phyloP scores from a whole-genome alignment of 1,139 yeast species.

The Blastobotrys proliferans region DNA sequence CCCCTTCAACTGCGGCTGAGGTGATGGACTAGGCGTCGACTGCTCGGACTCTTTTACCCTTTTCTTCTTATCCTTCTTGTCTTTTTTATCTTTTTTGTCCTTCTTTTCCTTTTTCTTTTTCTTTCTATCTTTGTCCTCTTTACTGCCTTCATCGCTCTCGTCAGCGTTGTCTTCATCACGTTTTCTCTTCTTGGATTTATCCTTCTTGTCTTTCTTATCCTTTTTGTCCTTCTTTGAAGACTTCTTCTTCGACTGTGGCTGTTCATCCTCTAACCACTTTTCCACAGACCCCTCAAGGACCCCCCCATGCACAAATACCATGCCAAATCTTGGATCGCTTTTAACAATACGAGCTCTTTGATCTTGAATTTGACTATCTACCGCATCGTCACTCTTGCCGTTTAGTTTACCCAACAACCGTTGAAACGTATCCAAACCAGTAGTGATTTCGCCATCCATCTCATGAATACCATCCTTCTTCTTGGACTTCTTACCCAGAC shows the following conservation, averaged over 20 bases:
- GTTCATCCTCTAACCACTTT: constrained; percentile 27
- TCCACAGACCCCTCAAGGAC: constrained; percentile 83
- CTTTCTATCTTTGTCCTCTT: constrained; percentile 26
- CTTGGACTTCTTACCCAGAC: constrained; percentile 77
- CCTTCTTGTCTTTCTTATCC: constrained; percentile 33
- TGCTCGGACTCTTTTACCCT: constrained; percentile 10
- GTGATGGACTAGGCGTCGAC: constrained; percentile 3
- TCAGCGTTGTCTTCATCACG: constrained; percentile 30
- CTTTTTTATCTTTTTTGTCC: constrained; percentile 30
- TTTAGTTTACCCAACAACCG: constrained; percentile 79
- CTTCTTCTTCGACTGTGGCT: constrained; percentile 26
- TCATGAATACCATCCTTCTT: constrained; percentile 50
- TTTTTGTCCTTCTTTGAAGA: constrained; percentile 30
- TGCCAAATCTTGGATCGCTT: constrained; percentile 78
- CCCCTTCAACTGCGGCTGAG: constrained; percentile 47
- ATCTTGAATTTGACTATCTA: constrained; percentile 28
- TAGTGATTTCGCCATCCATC: constrained; percentile 74
- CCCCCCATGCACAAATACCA: constrained; percentile 82
- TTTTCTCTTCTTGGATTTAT: constrained; percentile 30
- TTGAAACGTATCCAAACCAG: constrained; percentile 92
- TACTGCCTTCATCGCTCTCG: constrained; percentile 28
- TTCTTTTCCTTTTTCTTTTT: constrained; percentile 23
- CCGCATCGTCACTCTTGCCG: constrained; percentile 32
- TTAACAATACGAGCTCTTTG: constrained; percentile 46
- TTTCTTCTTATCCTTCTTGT: constrained; percentile 28